Base-by-base conservation (phyloP, 169 alveolate genomes). In the Babesia sp. region DNA sequence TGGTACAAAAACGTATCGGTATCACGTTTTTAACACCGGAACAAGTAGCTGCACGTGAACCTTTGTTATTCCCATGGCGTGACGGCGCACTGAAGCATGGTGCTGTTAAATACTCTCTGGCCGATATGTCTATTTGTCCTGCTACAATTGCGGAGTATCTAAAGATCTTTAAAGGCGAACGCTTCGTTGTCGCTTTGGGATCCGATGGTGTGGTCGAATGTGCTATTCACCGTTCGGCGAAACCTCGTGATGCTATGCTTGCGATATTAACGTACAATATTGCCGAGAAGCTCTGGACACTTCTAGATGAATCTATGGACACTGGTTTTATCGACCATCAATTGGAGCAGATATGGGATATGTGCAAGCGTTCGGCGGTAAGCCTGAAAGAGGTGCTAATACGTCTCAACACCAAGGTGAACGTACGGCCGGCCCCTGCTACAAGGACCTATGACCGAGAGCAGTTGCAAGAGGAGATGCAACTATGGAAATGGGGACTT, bases 241-340 rank as follows among this genome's bases (percentile, higher is more conserved):
- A 42, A 36, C 85, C 85, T 14, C 39, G 78, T 6, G 85, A 74
- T 36, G 85, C 85, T 54, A 69, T 74, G 45, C 71, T 74, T 41
- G 85, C 85, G 31, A 69, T 74, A 3, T 60, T 74, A 37, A 74
- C 85, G 39, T 74, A 74, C 71, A 74, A 74, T 37, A 69, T 74
- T 16, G 85, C 85, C 4, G 83, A 74, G 48, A 74, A 74, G 71
- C 71, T 74, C 22, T 74, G 85, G 85, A 63, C 85, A 14, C 51
- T 74, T 18, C 55, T 74, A 28, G 64, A 31, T 31, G 85, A 74
- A 28, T 22, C 78, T 14, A 51, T 39, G 53, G 85, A 74, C 26
- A 56, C 18, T 6, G 59, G 51, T 11, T 63, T 51, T 39, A 48
- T 66, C 20, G 85, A 74, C 31, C 71, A 22, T 20, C 76, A 66